Percentiles rank a stretch among this genome's conserved stretches.
These are phyloP conservation scores for Yamadazyma endophytica DNA, from an alignment of 805 yeast genomes.

Conservation along the genomic window DNA sequence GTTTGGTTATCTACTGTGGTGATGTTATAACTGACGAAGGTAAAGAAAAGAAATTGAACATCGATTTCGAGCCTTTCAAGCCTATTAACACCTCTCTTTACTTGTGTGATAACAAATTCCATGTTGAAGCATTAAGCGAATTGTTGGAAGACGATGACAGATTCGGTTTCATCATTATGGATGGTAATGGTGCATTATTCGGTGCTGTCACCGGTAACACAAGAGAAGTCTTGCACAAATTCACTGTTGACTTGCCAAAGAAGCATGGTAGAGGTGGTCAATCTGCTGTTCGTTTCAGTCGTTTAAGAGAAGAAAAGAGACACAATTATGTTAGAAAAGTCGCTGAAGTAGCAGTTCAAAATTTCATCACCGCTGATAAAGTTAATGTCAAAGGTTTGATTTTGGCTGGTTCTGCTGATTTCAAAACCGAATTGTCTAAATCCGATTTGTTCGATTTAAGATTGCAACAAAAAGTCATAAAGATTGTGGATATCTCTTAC, in stretches of 20 bases:
- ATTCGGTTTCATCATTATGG: constrained; percentile 98
- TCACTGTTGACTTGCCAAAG: constrained; percentile 94
- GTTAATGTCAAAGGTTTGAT: constrained; percentile 92
- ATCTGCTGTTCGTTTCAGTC: constrained; percentile 97
- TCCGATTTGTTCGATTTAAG: constrained; percentile 93
- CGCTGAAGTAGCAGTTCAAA: constrained; percentile 97
- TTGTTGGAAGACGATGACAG: constrained; percentile 91
- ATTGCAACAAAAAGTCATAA: constrained; percentile 79
- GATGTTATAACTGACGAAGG: constrained; percentile 97
- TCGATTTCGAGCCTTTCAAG: constrained; percentile 98
- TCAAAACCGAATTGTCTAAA: constrained; percentile 88
- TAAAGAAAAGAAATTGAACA: constrained; percentile 92
- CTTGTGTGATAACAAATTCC: constrained; percentile 96
- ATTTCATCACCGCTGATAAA: constrained; percentile 91
- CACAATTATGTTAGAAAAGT: constrained; percentile 98
- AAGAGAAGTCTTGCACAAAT: constrained; percentile 92
- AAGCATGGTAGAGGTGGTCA: constrained; percentile 99
- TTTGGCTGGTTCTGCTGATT: constrained; percentile 98
- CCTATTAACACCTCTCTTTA: constrained; percentile 96
- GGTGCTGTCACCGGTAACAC: constrained; percentile 96
- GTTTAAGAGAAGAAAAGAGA: constrained; percentile 98
- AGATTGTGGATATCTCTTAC: constrained; percentile 93
- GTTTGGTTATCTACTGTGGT: constrained; percentile 96
- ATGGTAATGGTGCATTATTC: constrained; percentile 96
- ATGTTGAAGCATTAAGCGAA: constrained; percentile 94